phyloP scores from a whole-genome alignment of 352 stramenopile species.

The Pythium diclinum region DNA sequence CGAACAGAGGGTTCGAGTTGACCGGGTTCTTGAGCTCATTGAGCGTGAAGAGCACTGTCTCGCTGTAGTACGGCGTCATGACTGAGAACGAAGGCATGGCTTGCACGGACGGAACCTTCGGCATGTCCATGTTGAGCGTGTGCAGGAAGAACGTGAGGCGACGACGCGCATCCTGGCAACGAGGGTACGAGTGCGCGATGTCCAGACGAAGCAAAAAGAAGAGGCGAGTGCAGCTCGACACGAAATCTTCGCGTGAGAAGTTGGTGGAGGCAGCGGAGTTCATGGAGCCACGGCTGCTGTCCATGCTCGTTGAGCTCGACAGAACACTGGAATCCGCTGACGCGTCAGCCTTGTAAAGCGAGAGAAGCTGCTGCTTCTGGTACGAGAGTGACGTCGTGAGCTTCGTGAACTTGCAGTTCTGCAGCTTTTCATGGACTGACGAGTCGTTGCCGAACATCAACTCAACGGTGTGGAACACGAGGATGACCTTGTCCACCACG shows the following conservation, averaged over 20 bases:
- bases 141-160: slow-evolving; percentile 88
- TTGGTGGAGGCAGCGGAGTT: slow-evolving; percentile 29
- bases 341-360: slow-evolving; percentile 66
- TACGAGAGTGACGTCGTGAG: slow-evolving; percentile 53
- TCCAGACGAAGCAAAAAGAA: slow-evolving; percentile 81
- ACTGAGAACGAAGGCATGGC: slow-evolving; percentile 88
- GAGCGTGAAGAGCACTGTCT: slow-evolving; percentile 83
- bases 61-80: slow-evolving; percentile 87
- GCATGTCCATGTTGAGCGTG: slow-evolving; percentile 83
- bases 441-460: slow-evolving; percentile 55
- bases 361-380: slow-evolving; percentile 67
- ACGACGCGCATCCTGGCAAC: slow-evolving; percentile 78
- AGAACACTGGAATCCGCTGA: slow-evolving; percentile 55
- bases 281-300: slow-evolving; percentile 20
- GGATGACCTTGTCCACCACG: slow-evolving; percentile 51
- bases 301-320: slow-evolving; percentile 18
- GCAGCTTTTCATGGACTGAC: slow-evolving; percentile 42
- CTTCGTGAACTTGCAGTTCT: slow-evolving; percentile 60
- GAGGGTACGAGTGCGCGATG: slow-evolving; percentile 63
- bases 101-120: slow-evolving; percentile 63
- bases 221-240: slow-evolving; percentile 70
- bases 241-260: slow-evolving; percentile 60
- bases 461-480: slow-evolving; percentile 45
- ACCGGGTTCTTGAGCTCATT: slow-evolving; percentile 86
- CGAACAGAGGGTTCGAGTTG: slow-evolving; percentile 77